phyloP scores from a whole-genome alignment of 2,329 filamentous ascomycete species.

The Aotearoamyces nothofagi region DNA sequence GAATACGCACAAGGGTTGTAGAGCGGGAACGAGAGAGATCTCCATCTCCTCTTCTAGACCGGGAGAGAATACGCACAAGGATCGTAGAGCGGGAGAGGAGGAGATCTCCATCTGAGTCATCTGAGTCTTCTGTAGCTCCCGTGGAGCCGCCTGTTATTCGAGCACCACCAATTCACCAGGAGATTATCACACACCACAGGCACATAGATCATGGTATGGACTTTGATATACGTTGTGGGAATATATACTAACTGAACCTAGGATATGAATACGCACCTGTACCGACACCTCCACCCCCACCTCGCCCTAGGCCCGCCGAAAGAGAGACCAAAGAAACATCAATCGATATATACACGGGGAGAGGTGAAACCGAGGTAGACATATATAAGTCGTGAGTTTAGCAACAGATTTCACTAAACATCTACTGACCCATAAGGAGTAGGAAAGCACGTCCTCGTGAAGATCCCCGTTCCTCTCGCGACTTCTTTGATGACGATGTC shows the following conservation, averaged over 20 bases:
- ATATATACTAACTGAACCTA: slow-evolving; percentile 16
- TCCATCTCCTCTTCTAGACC: slow-evolving; percentile 13
- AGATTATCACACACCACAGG: slow-evolving; percentile 78
- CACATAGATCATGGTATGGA: slow-evolving; percentile 73
- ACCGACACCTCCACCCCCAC: slow-evolving; percentile 16
- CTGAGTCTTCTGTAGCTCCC: not conserved
- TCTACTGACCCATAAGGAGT: too few species aligned
- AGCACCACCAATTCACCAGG: slow-evolving; percentile 69
- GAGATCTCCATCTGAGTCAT: not conserved
- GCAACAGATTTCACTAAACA: too few species aligned
- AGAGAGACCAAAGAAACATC: not conserved
- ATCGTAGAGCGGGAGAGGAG: slow-evolving; percentile 10
- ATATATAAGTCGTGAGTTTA: slow-evolving; percentile 34
- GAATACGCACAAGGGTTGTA: slow-evolving; percentile 15
- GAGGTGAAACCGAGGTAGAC: slow-evolving; percentile 43
- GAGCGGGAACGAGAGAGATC: slow-evolving; percentile 7
- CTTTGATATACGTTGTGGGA: too few species aligned
- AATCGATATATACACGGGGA: slow-evolving; percentile 20
- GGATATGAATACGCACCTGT: slow-evolving; percentile 15
- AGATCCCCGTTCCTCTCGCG: too few species aligned
- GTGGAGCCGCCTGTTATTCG: slow-evolving; percentile 43
- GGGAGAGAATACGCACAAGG: slow-evolving; percentile 16
- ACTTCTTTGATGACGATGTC: slow-evolving; percentile 51
- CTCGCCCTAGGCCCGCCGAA: slow-evolving; percentile 32
- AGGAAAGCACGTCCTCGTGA: too few species aligned